Evolutionary conservation across 108 stramenopile genomes (phyloP), one percentile per base, ranked within the genome.

Genomic region (Pseudonitzschia pungens): DNA sequence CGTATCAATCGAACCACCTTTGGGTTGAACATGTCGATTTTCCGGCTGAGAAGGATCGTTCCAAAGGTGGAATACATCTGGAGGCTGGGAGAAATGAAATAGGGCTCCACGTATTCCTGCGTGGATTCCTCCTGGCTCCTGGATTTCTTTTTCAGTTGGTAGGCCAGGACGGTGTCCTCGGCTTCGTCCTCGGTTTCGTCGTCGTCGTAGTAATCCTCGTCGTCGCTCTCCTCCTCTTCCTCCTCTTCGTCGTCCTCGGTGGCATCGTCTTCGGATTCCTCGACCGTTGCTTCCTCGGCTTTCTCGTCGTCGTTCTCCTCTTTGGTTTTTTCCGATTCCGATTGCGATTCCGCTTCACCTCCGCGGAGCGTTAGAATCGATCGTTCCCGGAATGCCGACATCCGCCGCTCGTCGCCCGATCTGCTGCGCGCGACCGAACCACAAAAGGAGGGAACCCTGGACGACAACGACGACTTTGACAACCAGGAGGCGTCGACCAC

Each of bases 1-100:
- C 86, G 77, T 22, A 82, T 66, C 57, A 86, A 54, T 44, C 76
- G 65, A 28, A 89, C 87, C 14, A 82, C 77, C 14, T 24, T 69
- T 14, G 84, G 79, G 33, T 79, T 71, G 51, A 75, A 81, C 26
- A 92, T 69, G 70, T 90, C 85, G 21, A 90, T 67, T 53, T 76
- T 73, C 12, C 84, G 75, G 18, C 82, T 65, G 16, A 89, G 72
- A 40, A 90, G 32, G 82, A 90, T 90, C 29, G 86, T 81, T 12
- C 84, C 89, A 21, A 90, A 67, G 40, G 83, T 75, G 6, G 77
- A 48, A 43, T 72, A 79, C 31, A 87, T 62, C 51, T 75, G 74
- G 24, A 79, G n/a, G 18, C 40, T 44, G 12, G 73, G 60, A 28
- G 72, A 57, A 31, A 74, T 43, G 44, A 74, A 74, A 36, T 72